Evolutionary conservation across 148 eudicot genomes (phyloP), one percentile per base, ranked within the genome.

Genomic region (Vaccinium corymbosum): DNA sequence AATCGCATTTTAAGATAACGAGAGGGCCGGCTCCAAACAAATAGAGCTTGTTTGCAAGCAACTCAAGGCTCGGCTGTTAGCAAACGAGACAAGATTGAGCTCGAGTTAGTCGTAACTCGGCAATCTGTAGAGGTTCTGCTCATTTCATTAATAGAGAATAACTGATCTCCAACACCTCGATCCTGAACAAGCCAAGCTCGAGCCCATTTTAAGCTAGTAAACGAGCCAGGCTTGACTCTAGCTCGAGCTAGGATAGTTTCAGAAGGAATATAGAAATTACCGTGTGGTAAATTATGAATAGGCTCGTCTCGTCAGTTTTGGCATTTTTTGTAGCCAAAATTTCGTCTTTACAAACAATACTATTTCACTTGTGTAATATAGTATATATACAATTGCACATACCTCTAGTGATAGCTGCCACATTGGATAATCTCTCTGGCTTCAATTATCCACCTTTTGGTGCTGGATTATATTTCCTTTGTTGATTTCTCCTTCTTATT

Each of bases 201-300:
- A 42, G 46, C 46, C 35, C 35, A 32, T 32, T 1, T 32, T 42
- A 42, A 5, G 46, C 5, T 42, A 42, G 46, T 42, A 3, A 5
- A 42, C 1, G 5, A 42, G 5, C 0, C 0, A 42, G 6, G 46
- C 46, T 42, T 5, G 46, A 4, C 46, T 42, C 46, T 42, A 42
- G 46, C 66, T 19, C 27, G 11, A 62, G 12, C 68, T 8, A 2
- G 11, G 68, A 62, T 7, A 66, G 13, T 11, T 42, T 7, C 29
- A 19, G 53, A 59, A 66, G 81, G 49, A 62, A 0, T 25, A 55
- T 85, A 22, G 8, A 76, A 76, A 89, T 88, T 89, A 97, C 99
- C 3, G 97, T 90, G 87, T 94, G 99, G 62, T 98, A 95, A 89
- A 97, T 87, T 73, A 89, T 87, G 66, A 97, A 89, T 20, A 97